These are phyloP conservation scores for Yamadazyma spencermartinsiae DNA, from an alignment of 1,139 yeast genomes.

Conservation along the genomic window DNA sequence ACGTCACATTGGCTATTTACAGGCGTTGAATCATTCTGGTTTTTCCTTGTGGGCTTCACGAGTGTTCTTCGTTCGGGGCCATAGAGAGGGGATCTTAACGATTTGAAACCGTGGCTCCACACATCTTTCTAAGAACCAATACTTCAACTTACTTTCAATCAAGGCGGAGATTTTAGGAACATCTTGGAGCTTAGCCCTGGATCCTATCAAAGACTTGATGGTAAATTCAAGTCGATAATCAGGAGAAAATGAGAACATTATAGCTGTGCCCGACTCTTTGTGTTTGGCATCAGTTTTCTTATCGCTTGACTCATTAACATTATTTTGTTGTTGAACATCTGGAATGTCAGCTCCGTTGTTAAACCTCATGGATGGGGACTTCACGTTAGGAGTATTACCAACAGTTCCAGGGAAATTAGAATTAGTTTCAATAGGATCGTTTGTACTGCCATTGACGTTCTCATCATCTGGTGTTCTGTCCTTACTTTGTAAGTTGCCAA, in stretches of 20 bases:
- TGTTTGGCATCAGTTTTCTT: constrained; percentile 4
- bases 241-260: constrained; percentile 88
- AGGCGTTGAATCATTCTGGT: constrained; percentile 3
- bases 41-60: constrained; percentile 23
- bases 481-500: background rate
- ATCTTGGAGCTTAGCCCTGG: constrained; percentile 88
- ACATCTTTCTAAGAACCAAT: constrained; percentile 90
- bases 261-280: constrained; percentile 54
- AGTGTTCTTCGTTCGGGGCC: constrained; percentile 86
- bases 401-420: background rate
- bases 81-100: constrained; percentile 77
- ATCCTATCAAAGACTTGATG: constrained; percentile 84
- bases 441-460: background rate
- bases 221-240: constrained; percentile 87
- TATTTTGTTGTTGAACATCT: background rate
- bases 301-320: constrained; percentile 1
- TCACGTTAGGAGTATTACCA: background rate
- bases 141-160: constrained; percentile 76
- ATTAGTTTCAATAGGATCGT: background rate
- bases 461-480: background rate
- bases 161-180: constrained; percentile 88
- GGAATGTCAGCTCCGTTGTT: background rate
- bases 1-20: constrained; percentile 1
- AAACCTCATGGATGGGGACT: background rate
- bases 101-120: constrained; percentile 92